Evolutionary conservation across 371 early-diverging fungal species (phyloP), one percentile per base, ranked within the genome.

Genomic region (Mucor mucedo): DNA sequence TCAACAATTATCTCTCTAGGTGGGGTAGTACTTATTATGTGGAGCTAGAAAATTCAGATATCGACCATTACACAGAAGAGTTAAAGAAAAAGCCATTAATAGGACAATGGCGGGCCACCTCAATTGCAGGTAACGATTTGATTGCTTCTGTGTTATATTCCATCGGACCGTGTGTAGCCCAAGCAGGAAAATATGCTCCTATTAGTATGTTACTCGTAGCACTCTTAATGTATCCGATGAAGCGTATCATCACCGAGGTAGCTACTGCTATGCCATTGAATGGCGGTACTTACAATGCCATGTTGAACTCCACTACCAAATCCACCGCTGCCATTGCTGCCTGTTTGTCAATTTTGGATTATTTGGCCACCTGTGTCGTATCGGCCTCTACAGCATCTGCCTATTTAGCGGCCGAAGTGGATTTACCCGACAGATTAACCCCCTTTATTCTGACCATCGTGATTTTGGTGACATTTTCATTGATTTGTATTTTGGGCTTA

Each of bases 41-140:
- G 70, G 77, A 80, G 40, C 48, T 80, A 7, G 72, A 77, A 16
- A 60, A 39, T 11, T 68, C 71, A 8, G 74, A 72, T 45, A 35
- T 70, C 32, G 64, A 72, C 14, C 32, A 35, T 2, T 70, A 66
- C 41, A 39, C 66, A 21, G 28, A 50, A 11, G 45, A 52, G 10
- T 21, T 50, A 52, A 16, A 58, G 6, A 64, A 58, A 39, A 72
- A 68, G 32, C 13, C 53, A 4, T 41, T 61, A 11, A 69, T 81
- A 40, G 85, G 80, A 29, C 71, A 76, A 52, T 80, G 75, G 72
- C 70, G 76, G 52, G 85, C 82, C 2, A 82, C 82, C 11, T 82
- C 84, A 2, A 83, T 85, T 73, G 77, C 86, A 16, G 86, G 82
- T 5, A 85, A 85, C 52, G 84, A 84, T 56, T 44, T 84, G 41